Evolutionary conservation across 768 basidiomycete genomes (phyloP).

Genomic region (Boletellus ananiceps): DNA sequence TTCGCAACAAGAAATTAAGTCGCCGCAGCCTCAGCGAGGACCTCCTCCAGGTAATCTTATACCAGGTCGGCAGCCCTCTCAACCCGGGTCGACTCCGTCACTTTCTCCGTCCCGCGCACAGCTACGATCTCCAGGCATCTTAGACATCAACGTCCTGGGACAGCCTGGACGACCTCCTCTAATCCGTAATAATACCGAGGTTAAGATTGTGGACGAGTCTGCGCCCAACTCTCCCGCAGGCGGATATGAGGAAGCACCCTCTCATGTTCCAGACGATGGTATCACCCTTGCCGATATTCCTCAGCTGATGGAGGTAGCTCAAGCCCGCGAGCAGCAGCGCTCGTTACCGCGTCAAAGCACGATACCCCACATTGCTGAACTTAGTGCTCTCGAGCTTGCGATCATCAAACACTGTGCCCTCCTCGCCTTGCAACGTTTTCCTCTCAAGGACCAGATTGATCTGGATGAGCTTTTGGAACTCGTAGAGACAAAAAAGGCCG

Average conservation of each 20-base stretch:
- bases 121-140: slow-evolving; percentile 36
- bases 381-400: slow-evolving; percentile 78
- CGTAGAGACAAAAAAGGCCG: slow-evolving; percentile 87
- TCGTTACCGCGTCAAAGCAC: slow-evolving; percentile 72
- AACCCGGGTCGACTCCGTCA: slow-evolving; percentile 28
- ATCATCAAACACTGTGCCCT: slow-evolving; percentile 93
- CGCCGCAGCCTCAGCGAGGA: slow-evolving; percentile 40
- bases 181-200: slow-evolving; percentile 76
- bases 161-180: slow-evolving; percentile 61
- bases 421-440: slow-evolving; percentile 69
- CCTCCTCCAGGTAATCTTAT: slow-evolving; percentile 32
- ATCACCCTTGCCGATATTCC: slow-evolving; percentile 95
- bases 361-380: slow-evolving; percentile 80
- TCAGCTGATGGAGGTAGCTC: slow-evolving; percentile 86
- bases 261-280: slow-evolving; percentile 60
- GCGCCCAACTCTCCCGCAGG: slow-evolving; percentile 66
- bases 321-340: slow-evolving; percentile 84
- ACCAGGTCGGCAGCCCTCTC: slow-evolving; percentile 34
- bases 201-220: slow-evolving; percentile 85
- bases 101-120: slow-evolving; percentile 35
- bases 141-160: slow-evolving; percentile 37
- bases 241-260: slow-evolving; percentile 38
- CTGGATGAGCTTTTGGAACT: slow-evolving; percentile 92
- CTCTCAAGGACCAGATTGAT: slow-evolving; percentile 78
- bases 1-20: slow-evolving; percentile 37